Base-by-base conservation (phyloP, 129 eudicot genomes). In the Escallonia rubra region DNA sequence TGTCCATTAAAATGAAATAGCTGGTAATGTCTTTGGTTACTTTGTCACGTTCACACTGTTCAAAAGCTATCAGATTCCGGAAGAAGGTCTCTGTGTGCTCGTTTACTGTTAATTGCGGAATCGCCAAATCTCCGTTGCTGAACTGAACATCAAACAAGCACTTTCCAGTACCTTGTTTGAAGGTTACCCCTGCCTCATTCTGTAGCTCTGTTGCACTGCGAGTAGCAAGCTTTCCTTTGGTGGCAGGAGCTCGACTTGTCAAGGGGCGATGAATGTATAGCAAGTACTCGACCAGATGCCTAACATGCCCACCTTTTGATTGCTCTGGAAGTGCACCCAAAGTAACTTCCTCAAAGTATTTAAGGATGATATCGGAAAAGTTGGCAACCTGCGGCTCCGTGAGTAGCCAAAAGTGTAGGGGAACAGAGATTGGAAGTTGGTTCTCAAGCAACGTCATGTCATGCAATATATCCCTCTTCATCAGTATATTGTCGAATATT, bases 31-130 rank as follows among this genome's bases (percentile, higher is more conserved):
- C 8, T 34, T 47, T 64, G 13, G 11, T 58, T 4, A 9, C 10
- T 23, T 0, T 23, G 3, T 6, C 4, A 39, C 34, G 40, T 48
- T n/a, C 34, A 50, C 59, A 39, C 38, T 50, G 71, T 34, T 66
- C 61, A 41, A 66, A 66, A n/a, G 71, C 71, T 10, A 66, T 66
- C 8, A 66, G 46, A 53, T 66, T 66, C 13, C 61, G 61, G 10
- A 66, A 66, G 14, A 66, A 53, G 6, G 50, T 66, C 41, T 53
- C 71, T 38, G 61, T 39, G 12, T 8, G 6, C 15, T 66, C 61
- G 41, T 66, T 50, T 4, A 50, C 44, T 2, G 23, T 66, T 8
- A 50, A 12, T 48, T 12, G 13, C 1, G 70, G 60, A 12, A 66
- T 50, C 5, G 44, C 38, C 38, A 66, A 38, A 2, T 3, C 45